Base-by-base conservation (phyloP, 2,329 filamentous ascomycete genomes). In the Alternaria infectoria region DNA sequence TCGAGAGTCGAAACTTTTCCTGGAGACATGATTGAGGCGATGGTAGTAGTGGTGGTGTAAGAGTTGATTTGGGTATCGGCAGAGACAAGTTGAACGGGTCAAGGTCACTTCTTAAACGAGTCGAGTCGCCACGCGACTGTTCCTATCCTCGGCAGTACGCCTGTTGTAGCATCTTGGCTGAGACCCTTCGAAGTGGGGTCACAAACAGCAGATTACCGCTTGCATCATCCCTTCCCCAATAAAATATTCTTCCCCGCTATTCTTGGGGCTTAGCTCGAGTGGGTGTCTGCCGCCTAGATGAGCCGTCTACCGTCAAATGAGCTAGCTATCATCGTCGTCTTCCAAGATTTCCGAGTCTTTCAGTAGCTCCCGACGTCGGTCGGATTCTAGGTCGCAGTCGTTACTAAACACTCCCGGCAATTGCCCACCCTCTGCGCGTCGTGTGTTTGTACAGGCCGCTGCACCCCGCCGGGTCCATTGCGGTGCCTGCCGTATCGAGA, bases 1-100 rank as follows among this genome's bases (percentile, higher is more conserved):
- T 81, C 72, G 62, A 79, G 63, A 47, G 67, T 74, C 54, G 77
- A 76, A 17, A 81, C 76, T 66, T 83, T 83, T 64, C 78, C 80
- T 32, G 82, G 81, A 77, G 82, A 83, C 82, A 83, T 84, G 68
- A 57, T 81, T 52, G 67, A 47, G 54, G 55, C 52, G 51, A 21
- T 30, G 26, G 52, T 46, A 17, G 26, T 47, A 17, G 17, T 28
- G 4, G 10, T 12, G 45, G 17, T 21, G n/a, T 19, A 23, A 23
- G 17, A 32, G 28, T 47, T 61, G 28, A 21, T 51, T 23, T 25
- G 13, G 21, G 36, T 47, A 43, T 51, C 43, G 40, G 40, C 45
- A 19, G 12, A 11, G 5, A 57, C 10, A n/a, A 9, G 23, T 17
- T 17, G 15, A 49, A 55, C 36, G 30, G 59, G 51, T 32, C n/a